These are phyloP conservation scores for Fragaria vesca DNA, from an alignment of 306 rosid species.

Conservation along the genomic window DNA sequence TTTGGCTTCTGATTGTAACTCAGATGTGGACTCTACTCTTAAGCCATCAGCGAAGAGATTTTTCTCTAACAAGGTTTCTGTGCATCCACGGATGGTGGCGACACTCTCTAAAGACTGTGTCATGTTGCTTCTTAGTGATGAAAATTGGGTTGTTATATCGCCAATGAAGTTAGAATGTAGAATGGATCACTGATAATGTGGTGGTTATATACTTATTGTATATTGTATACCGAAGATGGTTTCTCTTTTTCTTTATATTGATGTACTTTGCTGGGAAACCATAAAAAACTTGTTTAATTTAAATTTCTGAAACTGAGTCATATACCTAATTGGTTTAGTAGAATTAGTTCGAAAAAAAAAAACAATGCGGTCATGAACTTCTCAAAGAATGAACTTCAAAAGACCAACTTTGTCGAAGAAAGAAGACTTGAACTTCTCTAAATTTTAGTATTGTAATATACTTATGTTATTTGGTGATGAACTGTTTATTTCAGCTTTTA, in stretches of 20 bases:
- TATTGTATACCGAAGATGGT: neutral
- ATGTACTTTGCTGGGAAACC: neutral
- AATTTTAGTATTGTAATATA: no score
- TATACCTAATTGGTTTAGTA: neutral
- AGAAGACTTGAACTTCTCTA: no score
- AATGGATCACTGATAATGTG: neutral
- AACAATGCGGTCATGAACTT: no score
- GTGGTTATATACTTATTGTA: neutral
- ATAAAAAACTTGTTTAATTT: neutral
- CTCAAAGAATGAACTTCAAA: no score
- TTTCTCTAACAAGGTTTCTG: slow-evolving; percentile 9
- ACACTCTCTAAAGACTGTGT: slow-evolving; percentile 28
- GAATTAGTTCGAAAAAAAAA: no score
- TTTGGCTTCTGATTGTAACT: neutral
- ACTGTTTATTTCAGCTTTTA: no score
- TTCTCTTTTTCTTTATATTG: neutral
- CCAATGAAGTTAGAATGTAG: neutral
- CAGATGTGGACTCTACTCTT: slow-evolving; percentile 5
- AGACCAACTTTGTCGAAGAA: no score
- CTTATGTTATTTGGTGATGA: no score
- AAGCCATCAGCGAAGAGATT: slow-evolving; percentile 8
- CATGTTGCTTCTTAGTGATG: slow-evolving; percentile 43
- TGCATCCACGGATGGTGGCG: slow-evolving; percentile 38
- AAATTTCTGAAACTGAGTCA: neutral
- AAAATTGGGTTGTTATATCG: slow-evolving; percentile 49